phyloP scores from a whole-genome alignment of 306 rosid genomes.

The Rosa rugosa region DNA sequence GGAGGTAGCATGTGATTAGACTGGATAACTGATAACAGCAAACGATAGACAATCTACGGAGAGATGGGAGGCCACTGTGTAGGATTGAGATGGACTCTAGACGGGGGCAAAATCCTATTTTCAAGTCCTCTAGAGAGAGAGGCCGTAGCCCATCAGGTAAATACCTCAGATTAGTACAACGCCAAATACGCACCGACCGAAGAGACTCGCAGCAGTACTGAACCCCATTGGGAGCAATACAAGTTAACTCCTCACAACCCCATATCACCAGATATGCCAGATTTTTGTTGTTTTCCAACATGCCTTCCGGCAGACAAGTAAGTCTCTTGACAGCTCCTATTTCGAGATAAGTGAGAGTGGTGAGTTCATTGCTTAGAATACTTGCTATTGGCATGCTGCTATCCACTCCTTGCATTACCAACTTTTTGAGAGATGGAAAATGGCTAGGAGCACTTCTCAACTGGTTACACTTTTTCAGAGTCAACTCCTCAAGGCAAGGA shows the following conservation, averaged over 20 bases:
- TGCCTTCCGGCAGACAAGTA: not conserved
- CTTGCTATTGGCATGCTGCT: not conserved
- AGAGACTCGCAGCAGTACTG: not conserved
- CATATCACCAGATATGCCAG: not conserved
- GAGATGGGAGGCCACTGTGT: not conserved
- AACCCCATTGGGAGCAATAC: not conserved
- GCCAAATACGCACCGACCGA: not conserved
- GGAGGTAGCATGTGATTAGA: not conserved
- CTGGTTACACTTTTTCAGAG: accelerated
- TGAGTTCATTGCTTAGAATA: not conserved
- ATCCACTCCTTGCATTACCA: not conserved
- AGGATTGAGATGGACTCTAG: not conserved
- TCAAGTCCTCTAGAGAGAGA: not conserved
- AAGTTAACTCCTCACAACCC: not conserved
- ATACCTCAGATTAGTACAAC: not conserved
- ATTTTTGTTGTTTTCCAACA: not conserved
- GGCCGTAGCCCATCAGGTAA: not conserved
- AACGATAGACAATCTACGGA: accelerated
- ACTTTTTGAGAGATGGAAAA: not conserved
- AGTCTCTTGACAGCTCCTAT: accelerated
- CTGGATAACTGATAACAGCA: not conserved
- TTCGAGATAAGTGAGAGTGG: not conserved
- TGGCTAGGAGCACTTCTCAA: not conserved
- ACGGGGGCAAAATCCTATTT: accelerated
- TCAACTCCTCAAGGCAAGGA: constrained; percentile 1